Percentiles rank a stretch among this genome's conserved stretches.
Conservation (phyloP, 2,329 filamentous ascomycete species). For the Pestalotiopsis sp. region DNA sequence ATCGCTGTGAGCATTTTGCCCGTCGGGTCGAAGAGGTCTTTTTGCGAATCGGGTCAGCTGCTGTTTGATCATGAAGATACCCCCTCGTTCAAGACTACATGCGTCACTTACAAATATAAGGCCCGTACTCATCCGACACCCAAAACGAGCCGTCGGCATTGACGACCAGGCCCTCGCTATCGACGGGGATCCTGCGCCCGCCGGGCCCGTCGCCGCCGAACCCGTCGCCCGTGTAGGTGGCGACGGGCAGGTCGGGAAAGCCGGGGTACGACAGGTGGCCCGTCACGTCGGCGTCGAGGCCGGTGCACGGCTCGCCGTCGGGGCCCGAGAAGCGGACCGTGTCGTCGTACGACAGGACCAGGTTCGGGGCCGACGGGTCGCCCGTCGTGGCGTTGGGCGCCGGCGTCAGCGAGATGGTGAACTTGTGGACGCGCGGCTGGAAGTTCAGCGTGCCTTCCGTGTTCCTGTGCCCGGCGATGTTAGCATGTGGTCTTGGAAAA, state of each 20-base stretch:
- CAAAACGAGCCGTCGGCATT: constrained; percentile 65
- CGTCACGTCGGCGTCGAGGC: constrained; percentile 62
- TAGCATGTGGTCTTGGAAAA: neutral
- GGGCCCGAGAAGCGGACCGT: constrained; percentile 68
- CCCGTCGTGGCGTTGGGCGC: constrained; percentile 51
- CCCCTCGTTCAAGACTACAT: neutral
- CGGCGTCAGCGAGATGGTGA: constrained; percentile 61
- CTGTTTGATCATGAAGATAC: neutral
- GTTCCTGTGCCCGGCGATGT: constrained; percentile 47
- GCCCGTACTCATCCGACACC: constrained; percentile 73
- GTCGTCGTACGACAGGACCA: constrained; percentile 65
- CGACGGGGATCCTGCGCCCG: constrained; percentile 61
- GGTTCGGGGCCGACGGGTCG: constrained; percentile 60
- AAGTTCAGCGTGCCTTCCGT: constrained; percentile 72
- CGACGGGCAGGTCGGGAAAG: constrained; percentile 64
- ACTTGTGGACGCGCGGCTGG: constrained; percentile 70
- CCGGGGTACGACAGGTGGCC: constrained; percentile 57
- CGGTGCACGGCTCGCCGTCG: constrained; percentile 63
- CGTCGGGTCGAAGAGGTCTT: constrained; percentile 49
- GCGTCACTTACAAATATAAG: constrained; percentile 62
- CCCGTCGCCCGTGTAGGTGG: constrained; percentile 68
- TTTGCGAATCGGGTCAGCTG: neutral
- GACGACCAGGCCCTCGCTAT: constrained; percentile 69
- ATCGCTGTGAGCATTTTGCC: constrained; percentile 68
- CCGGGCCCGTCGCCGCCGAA: constrained; percentile 65